phyloP scores from a whole-genome alignment of 331 rosid genomes.

The Prunus yedoensis region DNA sequence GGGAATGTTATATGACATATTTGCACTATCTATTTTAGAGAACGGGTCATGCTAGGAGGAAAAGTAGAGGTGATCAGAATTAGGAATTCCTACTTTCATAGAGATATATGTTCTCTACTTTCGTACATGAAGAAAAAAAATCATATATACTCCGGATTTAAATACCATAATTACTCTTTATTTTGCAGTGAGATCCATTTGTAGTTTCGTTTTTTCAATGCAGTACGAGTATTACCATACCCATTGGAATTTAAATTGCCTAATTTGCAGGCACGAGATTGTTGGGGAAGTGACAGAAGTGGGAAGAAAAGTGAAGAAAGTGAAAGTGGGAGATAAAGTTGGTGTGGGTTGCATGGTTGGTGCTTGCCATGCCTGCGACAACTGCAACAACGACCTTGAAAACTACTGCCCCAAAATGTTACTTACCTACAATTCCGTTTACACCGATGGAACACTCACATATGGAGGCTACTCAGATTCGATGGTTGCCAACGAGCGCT shows the following conservation, averaged over 20 bases:
- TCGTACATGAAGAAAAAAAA: too few relatives aligned
- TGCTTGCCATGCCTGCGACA: constrained; percentile 14
- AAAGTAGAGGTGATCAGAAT: too few relatives aligned
- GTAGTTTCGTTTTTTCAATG: neutral
- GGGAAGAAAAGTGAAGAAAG: constrained; percentile 20
- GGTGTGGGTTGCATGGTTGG: constrained; percentile 25
- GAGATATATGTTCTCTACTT: too few relatives aligned
- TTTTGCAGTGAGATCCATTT: too few relatives aligned
- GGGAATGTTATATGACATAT: too few relatives aligned
- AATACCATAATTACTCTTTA: too few relatives aligned
- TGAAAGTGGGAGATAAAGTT: constrained; percentile 20
- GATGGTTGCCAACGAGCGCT: constrained; percentile 25
- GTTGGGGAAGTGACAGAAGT: constrained; percentile 30
- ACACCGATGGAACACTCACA: constrained; percentile 23
- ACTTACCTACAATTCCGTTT: neutral
- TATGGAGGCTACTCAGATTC: constrained; percentile 31
- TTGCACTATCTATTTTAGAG: too few relatives aligned
- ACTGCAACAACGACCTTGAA: constrained; percentile 16
- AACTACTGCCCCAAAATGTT: constrained; percentile 14
- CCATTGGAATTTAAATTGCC: neutral
- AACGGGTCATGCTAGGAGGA: too few relatives aligned
- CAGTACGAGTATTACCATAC: too few relatives aligned
- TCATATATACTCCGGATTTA: too few relatives aligned
- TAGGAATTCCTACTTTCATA: too few relatives aligned
- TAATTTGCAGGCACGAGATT: constrained; percentile 15